Base-by-base conservation (phyloP, 305 asterid genomes). In the Euphrasia arctica region DNA sequence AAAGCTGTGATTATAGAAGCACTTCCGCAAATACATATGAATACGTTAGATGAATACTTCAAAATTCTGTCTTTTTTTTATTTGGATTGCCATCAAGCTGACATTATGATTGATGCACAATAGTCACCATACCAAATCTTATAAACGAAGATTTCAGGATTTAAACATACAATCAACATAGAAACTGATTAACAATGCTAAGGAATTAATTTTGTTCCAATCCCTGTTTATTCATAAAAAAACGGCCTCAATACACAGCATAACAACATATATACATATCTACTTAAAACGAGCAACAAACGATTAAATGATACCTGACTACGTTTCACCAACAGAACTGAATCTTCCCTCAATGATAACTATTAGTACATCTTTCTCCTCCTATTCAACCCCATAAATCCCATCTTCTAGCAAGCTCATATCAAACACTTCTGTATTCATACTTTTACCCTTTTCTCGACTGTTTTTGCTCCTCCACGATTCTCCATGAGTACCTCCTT, bases 391-490 rank as follows among this genome's bases (percentile, higher is more conserved):
- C 62, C 82, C 94, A 41, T 83, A 88, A 47, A 72, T 75, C 39
- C 95, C 98, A 72, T 91, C 96, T 32, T 83, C 60, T 67, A 70
- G 89, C 80, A 83, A 68, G 60, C 72, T 80, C 89, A 89, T 54
- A 57, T 83, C 88, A 67, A 81, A 80, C 54, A 77, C 81, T 36
- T 72, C 79, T 15, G 79, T 63, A 60, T 78, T 77, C 68, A 57
- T 64, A 50, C 68, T 72, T 61, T 65, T 70, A 55, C 58, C 58
- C 60, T 75, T 75, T 70, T 55, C 68, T 9, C 27, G 14, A 32
- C 69, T 55, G 31, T 27, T 18, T 54, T 34, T 60, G 66, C 61
- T 66, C 71, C 63, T 66, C 71, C 65, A 49, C 55, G 41, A 45
- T 18, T 64, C 75, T 63, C 66, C 68, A 42, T 54, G 67, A 41